Conservation (phyloP, 768 basidiomycete species). For the Lactifluus pinguis region DNA sequence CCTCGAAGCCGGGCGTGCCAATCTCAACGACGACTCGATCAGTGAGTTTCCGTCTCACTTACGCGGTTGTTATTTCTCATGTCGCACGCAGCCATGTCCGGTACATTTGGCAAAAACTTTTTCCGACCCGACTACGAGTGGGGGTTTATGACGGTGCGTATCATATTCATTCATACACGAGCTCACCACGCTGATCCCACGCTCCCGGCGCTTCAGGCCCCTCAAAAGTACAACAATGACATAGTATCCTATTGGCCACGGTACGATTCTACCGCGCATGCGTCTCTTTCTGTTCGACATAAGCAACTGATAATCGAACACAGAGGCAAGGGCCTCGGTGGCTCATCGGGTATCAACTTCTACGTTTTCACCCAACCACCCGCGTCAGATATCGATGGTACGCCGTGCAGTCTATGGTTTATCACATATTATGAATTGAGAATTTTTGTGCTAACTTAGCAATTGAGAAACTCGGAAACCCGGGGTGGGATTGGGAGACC, state of each 20-base stretch:
- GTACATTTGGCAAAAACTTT: constrained; percentile 14
- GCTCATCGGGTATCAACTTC: constrained; percentile 18
- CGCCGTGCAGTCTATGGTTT: background rate
- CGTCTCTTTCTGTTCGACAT: background rate
- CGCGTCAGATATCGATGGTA: constrained; percentile 19
- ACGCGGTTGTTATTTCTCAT: background rate
- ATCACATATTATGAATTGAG: background rate
- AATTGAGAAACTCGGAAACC: constrained; percentile 22
- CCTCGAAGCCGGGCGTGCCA: constrained; percentile 22
- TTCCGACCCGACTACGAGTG: constrained; percentile 19
- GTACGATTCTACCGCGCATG: background rate
- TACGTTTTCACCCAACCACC: constrained; percentile 19
- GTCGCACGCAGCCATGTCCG: constrained; percentile 1
- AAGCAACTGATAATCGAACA: background rate
- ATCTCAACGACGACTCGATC: constrained; percentile 15
- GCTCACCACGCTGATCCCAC: no score
- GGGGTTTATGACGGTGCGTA: constrained; percentile 16
- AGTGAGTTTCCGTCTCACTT: background rate
- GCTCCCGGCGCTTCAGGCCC: constrained; percentile 1
- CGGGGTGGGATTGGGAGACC: constrained; percentile 25
- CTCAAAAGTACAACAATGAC: constrained; percentile 15
- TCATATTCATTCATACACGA: background rate
- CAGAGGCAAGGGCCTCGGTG: constrained; percentile 20
- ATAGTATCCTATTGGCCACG: constrained; percentile 13
- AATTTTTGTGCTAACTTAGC: background rate